Evolutionary conservation across 2,329 filamentous ascomycete genomes (phyloP), one percentile per base, ranked within the genome.

Genomic region (Arthrobotrys pseudoclavata): DNA sequence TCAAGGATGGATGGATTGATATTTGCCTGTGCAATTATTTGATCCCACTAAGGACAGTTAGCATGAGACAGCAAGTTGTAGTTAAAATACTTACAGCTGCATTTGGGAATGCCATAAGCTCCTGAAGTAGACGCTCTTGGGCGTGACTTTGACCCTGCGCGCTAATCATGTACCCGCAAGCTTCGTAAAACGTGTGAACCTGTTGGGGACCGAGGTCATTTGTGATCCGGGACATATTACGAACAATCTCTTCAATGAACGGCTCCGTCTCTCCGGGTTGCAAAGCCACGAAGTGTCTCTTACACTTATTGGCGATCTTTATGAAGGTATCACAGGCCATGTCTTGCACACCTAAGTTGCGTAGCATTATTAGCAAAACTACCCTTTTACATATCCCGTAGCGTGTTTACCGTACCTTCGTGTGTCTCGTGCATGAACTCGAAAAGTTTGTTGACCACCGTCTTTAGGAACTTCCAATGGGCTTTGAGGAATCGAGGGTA

Each of bases 351-450:
- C 93, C 90, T 92, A 66, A 4, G 26, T 34, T 48, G 29, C 72
- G 31, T 85, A 72, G 45, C 10, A 68, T 48, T 31, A 53, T 40
- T 26, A 10, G 22, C 7, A 48, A 13, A 34, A 7, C 29, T 5
- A 22, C 0, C 3, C 3, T 34, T 29, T 29, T 12, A 37, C 2
- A 1, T 3, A 3, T 10, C 4, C 22, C 2, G 9, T 42, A 9
- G n/a, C 69, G 55, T 50, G 12, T 70, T 12, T 42, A n/a, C 84
- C 87, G 82, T 85, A 91, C 92, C 96, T 86, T 99, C 96, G 82
- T 99, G 96, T 0, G 96, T 98, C 85, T 99, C 96, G 84, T 99
- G 96, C 96, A 99, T 99, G 83, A 99, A 99, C 86, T 99, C 96
- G 82, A 99, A 99, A 4, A 99, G 88, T 86, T 99, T 99, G 86